Conservation (phyloP, 2,329 filamentous ascomycete genomes). For the Huntiella abstrusa region DNA sequence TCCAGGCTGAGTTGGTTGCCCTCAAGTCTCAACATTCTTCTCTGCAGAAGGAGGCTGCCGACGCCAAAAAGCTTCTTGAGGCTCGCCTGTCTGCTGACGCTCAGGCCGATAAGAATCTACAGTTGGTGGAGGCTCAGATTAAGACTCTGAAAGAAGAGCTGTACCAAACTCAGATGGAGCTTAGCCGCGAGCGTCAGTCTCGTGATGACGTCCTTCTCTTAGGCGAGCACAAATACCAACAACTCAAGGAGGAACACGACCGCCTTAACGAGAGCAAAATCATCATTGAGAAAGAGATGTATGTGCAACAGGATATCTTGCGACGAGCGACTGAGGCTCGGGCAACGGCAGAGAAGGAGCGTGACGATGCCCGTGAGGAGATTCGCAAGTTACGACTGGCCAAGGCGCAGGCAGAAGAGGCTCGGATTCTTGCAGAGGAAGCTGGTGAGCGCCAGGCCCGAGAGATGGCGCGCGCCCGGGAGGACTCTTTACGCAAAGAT, state of each 20-base stretch:
- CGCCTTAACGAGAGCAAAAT: constrained; percentile 86
- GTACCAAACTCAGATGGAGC: constrained; percentile 67
- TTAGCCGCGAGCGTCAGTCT: constrained; percentile 82
- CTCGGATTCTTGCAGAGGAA: constrained; percentile 63
- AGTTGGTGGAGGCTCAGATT: constrained; percentile 71
- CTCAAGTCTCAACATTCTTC: constrained; percentile 71
- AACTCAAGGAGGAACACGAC: constrained; percentile 69
- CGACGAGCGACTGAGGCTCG: constrained; percentile 71
- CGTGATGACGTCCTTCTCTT: constrained; percentile 84
- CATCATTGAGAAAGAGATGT: constrained; percentile 93
- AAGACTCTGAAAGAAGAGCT: constrained; percentile 73
- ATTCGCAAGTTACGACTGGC: constrained; percentile 66
- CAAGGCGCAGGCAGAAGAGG: constrained; percentile 71
- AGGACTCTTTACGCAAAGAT: constrained; percentile 58
- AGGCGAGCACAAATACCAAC: constrained; percentile 69
- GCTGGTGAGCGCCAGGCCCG: constrained; percentile 65
- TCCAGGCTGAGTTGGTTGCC: constrained; percentile 73
- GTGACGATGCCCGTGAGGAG: constrained; percentile 75
- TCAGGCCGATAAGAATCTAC: constrained; percentile 62
- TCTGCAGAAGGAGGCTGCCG: constrained; percentile 71
- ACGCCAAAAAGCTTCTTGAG: constrained; percentile 72
- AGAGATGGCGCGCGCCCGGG: constrained; percentile 59
- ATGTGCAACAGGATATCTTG: constrained; percentile 81
- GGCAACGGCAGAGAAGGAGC: constrained; percentile 62
- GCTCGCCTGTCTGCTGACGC: constrained; percentile 79